Conservation (phyloP, 768 basidiomycete genomes). For the Chalciporus piperatus region DNA sequence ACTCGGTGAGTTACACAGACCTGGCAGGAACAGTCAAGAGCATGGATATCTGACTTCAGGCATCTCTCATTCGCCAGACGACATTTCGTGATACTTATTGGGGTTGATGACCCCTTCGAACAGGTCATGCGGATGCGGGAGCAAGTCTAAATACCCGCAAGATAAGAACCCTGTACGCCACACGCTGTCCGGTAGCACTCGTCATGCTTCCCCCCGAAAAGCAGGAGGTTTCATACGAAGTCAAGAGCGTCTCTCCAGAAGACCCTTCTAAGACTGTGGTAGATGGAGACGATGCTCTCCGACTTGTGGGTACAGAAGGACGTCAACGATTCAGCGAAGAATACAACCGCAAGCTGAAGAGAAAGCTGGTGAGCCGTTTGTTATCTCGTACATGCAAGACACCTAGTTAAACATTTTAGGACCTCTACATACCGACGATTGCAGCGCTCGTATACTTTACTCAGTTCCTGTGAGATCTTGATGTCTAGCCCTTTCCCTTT, state of each 20-base stretch:
- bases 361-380: conserved; percentile 48
- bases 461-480: conserved; percentile 31
- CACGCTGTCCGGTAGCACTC: background rate
- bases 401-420: conserved; percentile 17
- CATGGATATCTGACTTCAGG: background rate
- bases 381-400: background rate
- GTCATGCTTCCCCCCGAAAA: background rate
- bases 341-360: conserved; percentile 51
- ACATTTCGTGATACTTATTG: background rate
- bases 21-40: background rate
- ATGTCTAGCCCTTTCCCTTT: background rate
- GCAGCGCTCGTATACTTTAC: conserved; percentile 42
- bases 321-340: conserved; percentile 54
- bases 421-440: conserved; percentile 36
- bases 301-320: conserved; percentile 51
- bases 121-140: background rate
- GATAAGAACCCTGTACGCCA: background rate
- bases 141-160: background rate
- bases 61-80: background rate
- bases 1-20: no score
- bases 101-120: background rate
- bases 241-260: background rate
- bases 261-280: background rate
- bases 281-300: conserved; percentile 58
- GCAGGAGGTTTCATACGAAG: background rate